Evolutionary conservation across 768 basidiomycete genomes (phyloP), one percentile per base, ranked within the genome.

Genomic region (Termitomyces sp.): DNA sequence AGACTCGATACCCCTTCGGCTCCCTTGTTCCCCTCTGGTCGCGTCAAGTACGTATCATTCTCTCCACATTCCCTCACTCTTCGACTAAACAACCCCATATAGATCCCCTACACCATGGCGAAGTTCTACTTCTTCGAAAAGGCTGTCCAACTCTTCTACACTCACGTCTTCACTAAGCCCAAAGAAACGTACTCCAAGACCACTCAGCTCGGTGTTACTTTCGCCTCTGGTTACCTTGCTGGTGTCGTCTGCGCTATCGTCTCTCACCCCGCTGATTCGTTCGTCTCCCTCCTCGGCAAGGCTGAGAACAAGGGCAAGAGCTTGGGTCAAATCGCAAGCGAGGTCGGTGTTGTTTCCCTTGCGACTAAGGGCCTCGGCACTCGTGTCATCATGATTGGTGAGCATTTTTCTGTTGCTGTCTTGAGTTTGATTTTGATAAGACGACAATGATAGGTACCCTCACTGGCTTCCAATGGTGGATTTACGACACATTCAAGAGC

Each of bases 81-180:
- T 7, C 19, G 46, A 50, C 19, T 52, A 12, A 53, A 45, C 21
- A 33, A 33, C 9, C 9, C 44, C 30, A 15, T 46, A 31, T 59
- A 96, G 89, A 94, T 96, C 67, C 94, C 94, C 53, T 97, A 97
- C 81, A 97, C 94, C 67, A 95, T 97, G 94, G 94, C 94, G 79
- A 97, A 97, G 76, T 97, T 97, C 84, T 92, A 84, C 84, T 93
- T 91, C 83, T 95, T 87, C 71, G 92, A 94, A 72, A 86, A 87
- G 79, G 89, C 89, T 64, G 91, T 89, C 70, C 79, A 85, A 67
- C 70, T 89, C 64, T 94, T 95, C 79, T 92, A 92, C 74, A 91
- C 88, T 62, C 83, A 89, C 68, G 89, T 93, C 71, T 87, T 94
- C 75, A 81, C 86, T 43, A 74, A 78, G 57, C 87, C 89, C 65